phyloP scores from a whole-genome alignment of 306 rosid species.

The Gleditsia sinensis region DNA sequence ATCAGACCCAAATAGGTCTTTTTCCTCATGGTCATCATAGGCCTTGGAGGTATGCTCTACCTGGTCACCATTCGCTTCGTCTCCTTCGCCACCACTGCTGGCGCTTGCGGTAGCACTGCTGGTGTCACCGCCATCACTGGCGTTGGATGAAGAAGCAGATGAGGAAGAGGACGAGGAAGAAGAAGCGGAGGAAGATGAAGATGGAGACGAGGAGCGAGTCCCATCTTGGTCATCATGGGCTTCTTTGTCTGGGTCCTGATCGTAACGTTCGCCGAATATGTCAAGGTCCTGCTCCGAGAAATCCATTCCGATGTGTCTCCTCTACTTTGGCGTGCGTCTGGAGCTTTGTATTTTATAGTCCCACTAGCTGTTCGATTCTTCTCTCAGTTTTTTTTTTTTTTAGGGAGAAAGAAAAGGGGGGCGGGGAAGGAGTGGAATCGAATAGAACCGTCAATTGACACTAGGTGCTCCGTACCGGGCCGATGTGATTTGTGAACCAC shows the following conservation, averaged over 20 bases:
- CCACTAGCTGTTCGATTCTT: neutral
- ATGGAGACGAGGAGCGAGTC: slow-evolving; percentile 62
- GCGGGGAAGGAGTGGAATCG: neutral
- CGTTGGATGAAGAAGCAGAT: slow-evolving; percentile 67
- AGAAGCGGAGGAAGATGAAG: slow-evolving; percentile 58
- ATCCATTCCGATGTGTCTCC: slow-evolving; percentile 51
- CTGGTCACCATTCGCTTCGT: slow-evolving; percentile 65
- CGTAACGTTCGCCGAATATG: slow-evolving; percentile 73
- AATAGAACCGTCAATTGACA: neutral
- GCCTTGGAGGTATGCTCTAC: slow-evolving; percentile 38
- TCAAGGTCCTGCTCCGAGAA: slow-evolving; percentile 68
- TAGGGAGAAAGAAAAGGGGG: too few species aligned
- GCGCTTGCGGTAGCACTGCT: slow-evolving; percentile 56
- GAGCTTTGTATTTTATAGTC: neutral
- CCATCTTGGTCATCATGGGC: slow-evolving; percentile 56
- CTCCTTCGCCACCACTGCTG: slow-evolving; percentile 46
- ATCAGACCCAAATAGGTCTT: slow-evolving; percentile 90
- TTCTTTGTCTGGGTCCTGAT: slow-evolving; percentile 19
- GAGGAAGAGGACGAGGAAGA: slow-evolving; percentile 64
- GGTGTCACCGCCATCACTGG: slow-evolving; percentile 54
- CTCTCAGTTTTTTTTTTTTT: neutral
- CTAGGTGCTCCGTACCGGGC: neutral
- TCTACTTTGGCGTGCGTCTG: neutral
- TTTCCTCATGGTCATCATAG: slow-evolving; percentile 46
- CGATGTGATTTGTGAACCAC: neutral